Evolutionary conservation across 768 basidiomycete species (phyloP).

Genomic region (Boletus tylopilopsis): DNA sequence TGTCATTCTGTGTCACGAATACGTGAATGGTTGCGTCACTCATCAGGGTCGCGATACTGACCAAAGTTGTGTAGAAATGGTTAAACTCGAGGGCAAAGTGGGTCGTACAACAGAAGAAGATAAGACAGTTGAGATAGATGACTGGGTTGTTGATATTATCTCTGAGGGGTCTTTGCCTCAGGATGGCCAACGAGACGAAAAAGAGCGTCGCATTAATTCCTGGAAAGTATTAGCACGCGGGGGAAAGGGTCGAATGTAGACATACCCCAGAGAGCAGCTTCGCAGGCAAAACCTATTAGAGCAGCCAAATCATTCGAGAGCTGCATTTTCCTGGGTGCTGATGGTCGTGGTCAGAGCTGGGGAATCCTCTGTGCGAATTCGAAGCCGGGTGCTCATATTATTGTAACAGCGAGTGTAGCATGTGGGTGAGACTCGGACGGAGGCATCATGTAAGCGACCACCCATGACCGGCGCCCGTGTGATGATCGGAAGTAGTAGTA

Average conservation of each 20-base stretch:
- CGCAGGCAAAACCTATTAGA: conserved; percentile 36
- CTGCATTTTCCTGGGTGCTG: conserved; percentile 11
- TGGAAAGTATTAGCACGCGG: background rate
- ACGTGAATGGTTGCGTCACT: background rate
- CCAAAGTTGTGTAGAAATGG: conserved; percentile 32
- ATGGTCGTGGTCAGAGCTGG: background rate
- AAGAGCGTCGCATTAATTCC: conserved; percentile 28
- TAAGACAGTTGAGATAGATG: conserved; percentile 26
- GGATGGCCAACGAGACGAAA: conserved; percentile 24
- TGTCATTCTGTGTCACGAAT: conserved; percentile 15
- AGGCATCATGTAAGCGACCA: too few relatives aligned
- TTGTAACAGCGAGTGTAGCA: too few relatives aligned
- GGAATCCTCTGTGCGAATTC: background rate
- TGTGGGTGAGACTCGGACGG: background rate
- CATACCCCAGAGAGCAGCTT: conserved; percentile 35
- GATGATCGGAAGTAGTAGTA: too few relatives aligned
- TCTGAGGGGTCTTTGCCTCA: conserved; percentile 9
- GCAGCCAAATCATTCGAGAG: conserved; percentile 32
- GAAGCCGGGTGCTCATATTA: background rate
- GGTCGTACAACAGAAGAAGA: conserved; percentile 32
- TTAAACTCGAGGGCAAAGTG: conserved; percentile 35
- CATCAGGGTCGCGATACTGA: conserved; percentile 12
- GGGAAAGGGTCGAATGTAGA: background rate
- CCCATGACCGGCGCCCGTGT: too few relatives aligned
- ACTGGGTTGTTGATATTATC: conserved; percentile 22